Conservation (phyloP, 352 stramenopile species). For the Phytophthora capsici region DNA sequence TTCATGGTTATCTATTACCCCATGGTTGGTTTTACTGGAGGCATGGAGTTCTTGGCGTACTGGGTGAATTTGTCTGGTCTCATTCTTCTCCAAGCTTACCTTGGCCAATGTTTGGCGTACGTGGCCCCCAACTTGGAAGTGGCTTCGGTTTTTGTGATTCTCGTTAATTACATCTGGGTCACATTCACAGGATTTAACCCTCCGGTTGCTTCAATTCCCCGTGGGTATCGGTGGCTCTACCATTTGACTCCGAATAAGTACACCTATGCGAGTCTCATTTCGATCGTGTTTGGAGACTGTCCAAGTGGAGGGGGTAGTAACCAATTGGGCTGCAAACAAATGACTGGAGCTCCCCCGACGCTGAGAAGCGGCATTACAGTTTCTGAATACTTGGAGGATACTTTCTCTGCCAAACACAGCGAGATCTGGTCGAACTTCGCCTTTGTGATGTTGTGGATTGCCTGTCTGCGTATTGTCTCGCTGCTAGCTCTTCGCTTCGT, state of each 20-base stretch:
- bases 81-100: slow-evolving; percentile 18
- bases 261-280: slow-evolving; percentile 13
- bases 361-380: slow-evolving; percentile 23
- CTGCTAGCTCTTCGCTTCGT: slow-evolving; percentile 46
- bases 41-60: slow-evolving; percentile 63
- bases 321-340: slow-evolving; percentile 10
- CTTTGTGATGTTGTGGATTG: slow-evolving; percentile 14
- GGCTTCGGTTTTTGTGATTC: slow-evolving; percentile 14
- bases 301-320: neutral
- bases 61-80: slow-evolving; percentile 45
- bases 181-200: slow-evolving; percentile 23
- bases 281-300: slow-evolving; percentile 19
- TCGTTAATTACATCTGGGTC: slow-evolving; percentile 11
- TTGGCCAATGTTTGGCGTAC: slow-evolving; percentile 41
- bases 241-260: slow-evolving; percentile 19
- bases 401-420: slow-evolving; percentile 16
- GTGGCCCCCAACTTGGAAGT: slow-evolving; percentile 16
- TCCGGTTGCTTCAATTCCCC: slow-evolving; percentile 1
- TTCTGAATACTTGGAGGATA: slow-evolving; percentile 40
- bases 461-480: slow-evolving; percentile 79
- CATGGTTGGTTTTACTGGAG: slow-evolving; percentile 29
- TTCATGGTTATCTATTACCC: slow-evolving; percentile 31
- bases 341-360: slow-evolving; percentile 12
- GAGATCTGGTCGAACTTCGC: slow-evolving; percentile 31
- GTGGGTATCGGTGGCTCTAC: slow-evolving; percentile 19